Base-by-base conservation (phyloP, 140 eudicot genomes). In the Oenanthe javanica region DNA sequence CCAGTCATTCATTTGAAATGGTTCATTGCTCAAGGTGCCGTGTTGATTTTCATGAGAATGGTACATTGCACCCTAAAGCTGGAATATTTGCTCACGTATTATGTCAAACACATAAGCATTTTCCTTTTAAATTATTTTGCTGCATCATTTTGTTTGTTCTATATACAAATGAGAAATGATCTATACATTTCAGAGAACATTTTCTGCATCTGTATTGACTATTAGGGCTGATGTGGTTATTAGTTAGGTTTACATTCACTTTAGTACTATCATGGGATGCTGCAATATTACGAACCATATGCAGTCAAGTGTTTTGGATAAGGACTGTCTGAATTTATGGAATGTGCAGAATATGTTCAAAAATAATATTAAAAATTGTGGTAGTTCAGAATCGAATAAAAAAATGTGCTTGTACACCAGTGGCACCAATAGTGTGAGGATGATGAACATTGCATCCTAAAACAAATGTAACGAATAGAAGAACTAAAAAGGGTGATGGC, bases 11-110 rank as follows among this genome's bases (percentile, higher is more conserved):
- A 4, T 94, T 92, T 87, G 98, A 94, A 84, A 90, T 92, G 97
- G 94, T 90, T 55, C 97, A 94, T 52, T 94, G 98, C 82, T 94
- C 98, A 78, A 89, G 97, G 82, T 94, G 98, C 52, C 97, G 96
- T 40, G 97, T 94, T 86, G 98, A 94, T 84, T 94, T 91, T 91
- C 97, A 94, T 61, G 95, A 85, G 76, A 94, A 94, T 84, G 98
- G 98, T 94, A 80, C 48, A 84, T 87, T 59, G 36, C 48, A 16
- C 47, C 76, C 36, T 42, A 5, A 3, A 14, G 48, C n/a, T 64
- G 75, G 64, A 63, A 12, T 21, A 3, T 47, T 46, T 47, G 27
- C 48, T 14, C 11, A 15, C 46, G 46, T 13, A 4, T 64, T 40
- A 78, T 8, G 42, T 61, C 54, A 46, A 25, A 45, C 25, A 63